Evolutionary conservation across 306 rosid genomes (phyloP).

Genomic region (Rosa lucieae): DNA sequence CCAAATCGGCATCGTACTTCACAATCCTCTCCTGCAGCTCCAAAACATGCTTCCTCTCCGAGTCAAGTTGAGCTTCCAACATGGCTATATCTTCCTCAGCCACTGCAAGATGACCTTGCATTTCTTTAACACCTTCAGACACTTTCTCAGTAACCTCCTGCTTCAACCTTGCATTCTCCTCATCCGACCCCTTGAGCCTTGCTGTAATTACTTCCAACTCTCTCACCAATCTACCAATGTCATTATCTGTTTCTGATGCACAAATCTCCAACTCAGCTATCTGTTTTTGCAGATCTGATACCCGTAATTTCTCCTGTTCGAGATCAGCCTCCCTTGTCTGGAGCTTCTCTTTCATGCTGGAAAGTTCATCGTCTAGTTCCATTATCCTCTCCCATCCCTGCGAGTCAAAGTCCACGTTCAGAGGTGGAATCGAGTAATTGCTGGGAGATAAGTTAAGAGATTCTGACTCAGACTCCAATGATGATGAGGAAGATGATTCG

Average conservation of each 20-base stretch:
- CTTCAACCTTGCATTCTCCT: slow-evolving; percentile 42
- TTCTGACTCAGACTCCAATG: slow-evolving; percentile 59
- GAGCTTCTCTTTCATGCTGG: slow-evolving; percentile 37
- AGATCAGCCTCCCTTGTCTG: slow-evolving; percentile 48
- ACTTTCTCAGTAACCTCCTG: slow-evolving; percentile 35
- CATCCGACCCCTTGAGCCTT: slow-evolving; percentile 39
- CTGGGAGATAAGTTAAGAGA: slow-evolving; percentile 24
- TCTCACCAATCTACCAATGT: slow-evolving; percentile 40
- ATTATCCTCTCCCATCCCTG: slow-evolving; percentile 32
- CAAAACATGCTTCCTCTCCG: slow-evolving; percentile 29
- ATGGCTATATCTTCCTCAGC: slow-evolving; percentile 28
- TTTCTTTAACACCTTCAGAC: slow-evolving; percentile 24
- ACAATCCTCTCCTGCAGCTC: slow-evolving; percentile 43
- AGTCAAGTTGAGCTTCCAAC: slow-evolving; percentile 37
- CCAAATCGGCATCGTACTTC: slow-evolving; percentile 31
- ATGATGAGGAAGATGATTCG: slow-evolving; percentile 47
- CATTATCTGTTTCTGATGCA: slow-evolving; percentile 37
- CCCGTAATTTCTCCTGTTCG: slow-evolving; percentile 41
- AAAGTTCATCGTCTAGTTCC: slow-evolving; percentile 38
- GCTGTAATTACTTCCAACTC: slow-evolving; percentile 41
- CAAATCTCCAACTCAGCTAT: slow-evolving; percentile 42
- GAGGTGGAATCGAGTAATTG: slow-evolving; percentile 30
- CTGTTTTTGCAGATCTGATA: slow-evolving; percentile 41
- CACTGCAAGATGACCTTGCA: slow-evolving; percentile 46
- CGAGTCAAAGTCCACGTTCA: slow-evolving; percentile 32